Base-by-base conservation (phyloP, 2,329 filamentous ascomycete genomes). In the Corynespora cassiicola region DNA sequence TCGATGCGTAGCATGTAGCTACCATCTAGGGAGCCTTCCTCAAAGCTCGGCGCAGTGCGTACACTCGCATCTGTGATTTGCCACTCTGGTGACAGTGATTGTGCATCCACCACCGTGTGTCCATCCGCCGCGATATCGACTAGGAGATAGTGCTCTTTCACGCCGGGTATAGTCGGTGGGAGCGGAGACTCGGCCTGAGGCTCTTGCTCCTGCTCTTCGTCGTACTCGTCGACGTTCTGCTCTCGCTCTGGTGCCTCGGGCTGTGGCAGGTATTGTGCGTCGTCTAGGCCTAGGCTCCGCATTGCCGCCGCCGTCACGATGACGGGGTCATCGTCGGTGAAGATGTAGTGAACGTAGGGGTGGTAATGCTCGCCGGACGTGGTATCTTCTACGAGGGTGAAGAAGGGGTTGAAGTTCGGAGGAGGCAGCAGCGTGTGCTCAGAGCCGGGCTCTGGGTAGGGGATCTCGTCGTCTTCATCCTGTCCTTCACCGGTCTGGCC, bases 311-410 rank as follows among this genome's bases (percentile, higher is more conserved):
- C 78, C 1, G 87, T 87, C 23, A 95, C 75, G 28, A 87, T 74
- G 30, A 91, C 87, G 2, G 84, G 81, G 61, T 96, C 90, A 69
- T 97, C 94, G 68, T 97, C 91, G 54, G 82, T 82, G 73, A 99
- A 97, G 60, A 97, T 80, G 72, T 97, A 97, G 72, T 92, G 90
- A 2, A 96, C 84, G 36, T 82, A 84, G 2, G 92, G 94, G 65
- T 97, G 91, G 57, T 89, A 79, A 46, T 89, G 87, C 29, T 88
- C 81, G 55, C 82, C 79, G 7, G 81, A 85, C n/a, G 82, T 79
- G 8, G 79, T 72, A 66, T 96, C 90, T 61, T 88, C 84, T 50
- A 97, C 77, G 26, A 96, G 76, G 1, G 89, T 87, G 74, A 96
- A 96, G 74, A 96, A 86, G 2, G 90, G 88, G 28, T 83, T 78